Evolutionary conservation across 371 early-diverging fungal genomes (phyloP).

Genomic region (Mortierella polycephala): DNA sequence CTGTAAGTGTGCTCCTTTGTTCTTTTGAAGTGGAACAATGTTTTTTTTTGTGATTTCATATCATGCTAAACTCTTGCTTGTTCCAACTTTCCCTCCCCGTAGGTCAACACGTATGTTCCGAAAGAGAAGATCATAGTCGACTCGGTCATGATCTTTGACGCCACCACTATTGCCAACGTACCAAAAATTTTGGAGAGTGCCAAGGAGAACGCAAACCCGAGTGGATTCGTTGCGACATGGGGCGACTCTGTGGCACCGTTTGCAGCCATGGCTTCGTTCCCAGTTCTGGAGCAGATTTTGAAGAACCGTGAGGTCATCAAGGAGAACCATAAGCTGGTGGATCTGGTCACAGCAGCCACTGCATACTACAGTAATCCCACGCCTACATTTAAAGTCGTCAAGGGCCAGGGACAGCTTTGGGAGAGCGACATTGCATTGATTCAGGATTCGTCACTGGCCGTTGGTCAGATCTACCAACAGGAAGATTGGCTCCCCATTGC

Average conservation of each 20-base stretch:
- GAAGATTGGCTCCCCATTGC: constrained; percentile 45
- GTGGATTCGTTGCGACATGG: constrained; percentile 25
- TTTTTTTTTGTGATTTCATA: background rate
- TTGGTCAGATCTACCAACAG: constrained; percentile 53
- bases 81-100: background rate
- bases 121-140: constrained; percentile 33
- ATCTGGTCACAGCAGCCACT: constrained; percentile 51
- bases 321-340: constrained; percentile 13
- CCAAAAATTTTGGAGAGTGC: constrained; percentile 24
- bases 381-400: constrained; percentile 31
- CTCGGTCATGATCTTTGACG: constrained; percentile 43
- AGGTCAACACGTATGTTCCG: constrained; percentile 48
- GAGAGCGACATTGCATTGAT: constrained; percentile 34
- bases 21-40: background rate
- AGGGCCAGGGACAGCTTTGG: constrained; percentile 22
- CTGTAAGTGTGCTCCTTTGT: constrained; percentile 28
- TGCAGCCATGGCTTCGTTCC: constrained; percentile 39
- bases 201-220: background rate
- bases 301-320: constrained; percentile 11
- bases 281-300: constrained; percentile 15
- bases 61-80: background rate
- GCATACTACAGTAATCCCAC: constrained; percentile 51
- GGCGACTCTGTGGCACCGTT: constrained; percentile 21
- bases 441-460: constrained; percentile 39
- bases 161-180: constrained; percentile 38